Conservation (phyloP, 495 filamentous ascomycete species). For the Annulohypoxylon moriforme region DNA sequence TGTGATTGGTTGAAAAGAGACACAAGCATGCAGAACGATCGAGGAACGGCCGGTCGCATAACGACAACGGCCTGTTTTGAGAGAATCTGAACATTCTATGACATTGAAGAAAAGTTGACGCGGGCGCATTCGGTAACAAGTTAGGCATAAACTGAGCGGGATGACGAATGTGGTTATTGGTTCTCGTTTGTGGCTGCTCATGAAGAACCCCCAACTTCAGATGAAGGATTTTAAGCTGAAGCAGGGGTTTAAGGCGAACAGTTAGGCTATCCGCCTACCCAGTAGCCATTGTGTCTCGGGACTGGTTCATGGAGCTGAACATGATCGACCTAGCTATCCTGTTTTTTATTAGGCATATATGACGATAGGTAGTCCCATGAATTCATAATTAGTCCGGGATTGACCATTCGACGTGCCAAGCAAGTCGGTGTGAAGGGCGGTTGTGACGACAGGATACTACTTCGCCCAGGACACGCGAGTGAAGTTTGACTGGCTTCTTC, state of each 20-base stretch:
- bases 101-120: constrained; percentile 23
- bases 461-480: not conserved
- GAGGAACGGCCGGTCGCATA: constrained; percentile 39
- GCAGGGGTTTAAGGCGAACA: not conserved
- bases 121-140: constrained; percentile 26
- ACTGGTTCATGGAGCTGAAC: constrained; percentile 2
- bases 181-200: not conserved
- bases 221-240: constrained; percentile 6
- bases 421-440: constrained; percentile 3
- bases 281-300: constrained; percentile 6
- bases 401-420: constrained; percentile 15
- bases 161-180: constrained; percentile 16
- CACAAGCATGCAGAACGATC: constrained; percentile 27
- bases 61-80: constrained; percentile 37
- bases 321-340: constrained; percentile 8
- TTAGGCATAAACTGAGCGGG: constrained; percentile 35
- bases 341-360: constrained; percentile 22
- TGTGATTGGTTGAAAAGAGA: constrained; percentile 21
- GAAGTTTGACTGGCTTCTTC: not conserved
- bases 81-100: constrained; percentile 19
- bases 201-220: constrained; percentile 19
- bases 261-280: not conserved
- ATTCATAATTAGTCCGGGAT: constrained; percentile 8
- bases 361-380: not conserved
- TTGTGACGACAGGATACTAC: not conserved